These are phyloP conservation scores for Dissophora ornata DNA, from an alignment of 192 early-diverging fungal genomes.

Conservation along the genomic window DNA sequence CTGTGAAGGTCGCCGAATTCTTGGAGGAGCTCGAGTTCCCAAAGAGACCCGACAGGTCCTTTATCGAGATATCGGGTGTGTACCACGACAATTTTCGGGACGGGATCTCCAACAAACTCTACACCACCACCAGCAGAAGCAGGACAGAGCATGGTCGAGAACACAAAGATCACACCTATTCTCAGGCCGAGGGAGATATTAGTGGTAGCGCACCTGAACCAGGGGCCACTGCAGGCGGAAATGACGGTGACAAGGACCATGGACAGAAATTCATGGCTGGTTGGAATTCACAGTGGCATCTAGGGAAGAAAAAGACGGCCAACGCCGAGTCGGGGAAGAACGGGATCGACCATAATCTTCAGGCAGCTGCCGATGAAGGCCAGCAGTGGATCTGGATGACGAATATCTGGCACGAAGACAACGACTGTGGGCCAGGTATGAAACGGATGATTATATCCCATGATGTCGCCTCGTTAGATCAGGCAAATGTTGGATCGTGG, in stretches of 20 bases:
- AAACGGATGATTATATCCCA: too few relatives aligned
- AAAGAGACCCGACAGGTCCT: conserved; percentile 15
- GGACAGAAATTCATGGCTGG: conserved; percentile 13
- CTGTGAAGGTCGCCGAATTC: conserved; percentile 5
- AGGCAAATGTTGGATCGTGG: too few relatives aligned
- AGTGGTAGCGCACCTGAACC: too few relatives aligned
- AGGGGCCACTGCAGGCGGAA: background rate
- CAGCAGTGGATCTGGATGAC: conserved; percentile 51
- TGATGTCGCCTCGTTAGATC: too few relatives aligned
- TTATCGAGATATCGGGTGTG: conserved; percentile 26
- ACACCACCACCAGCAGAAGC: too few relatives aligned
- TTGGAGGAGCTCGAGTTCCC: conserved; percentile 11
- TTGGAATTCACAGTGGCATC: conserved; percentile 27
- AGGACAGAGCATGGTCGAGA: too few relatives aligned
- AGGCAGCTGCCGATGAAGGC: too few relatives aligned
- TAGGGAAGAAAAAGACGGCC: conserved; percentile 13
- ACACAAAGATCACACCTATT: too few relatives aligned
- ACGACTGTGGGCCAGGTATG: conserved; percentile 44
- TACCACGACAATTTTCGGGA: conserved; percentile 15
- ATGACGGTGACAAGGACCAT: background rate
- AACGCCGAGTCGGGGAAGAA: too few relatives aligned
- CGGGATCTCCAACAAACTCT: background rate
- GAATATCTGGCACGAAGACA: conserved; percentile 27
- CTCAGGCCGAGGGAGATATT: too few relatives aligned
- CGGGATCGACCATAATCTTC: background rate